Conservation (phyloP, 768 basidiomycete genomes). For the Rhizopogon vinicolor region DNA sequence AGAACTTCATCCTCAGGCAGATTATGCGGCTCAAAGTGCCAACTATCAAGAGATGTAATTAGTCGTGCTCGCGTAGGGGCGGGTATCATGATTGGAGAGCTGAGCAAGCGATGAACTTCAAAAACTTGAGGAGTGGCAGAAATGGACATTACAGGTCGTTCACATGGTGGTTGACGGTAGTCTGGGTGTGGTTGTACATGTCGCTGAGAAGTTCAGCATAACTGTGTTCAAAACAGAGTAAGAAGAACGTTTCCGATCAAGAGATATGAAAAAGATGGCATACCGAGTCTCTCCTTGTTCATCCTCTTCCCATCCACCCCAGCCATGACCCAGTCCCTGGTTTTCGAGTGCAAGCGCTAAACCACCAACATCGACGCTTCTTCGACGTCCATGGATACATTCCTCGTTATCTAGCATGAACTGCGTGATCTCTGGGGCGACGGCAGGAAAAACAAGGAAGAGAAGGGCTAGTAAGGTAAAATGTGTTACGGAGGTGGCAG, state of each 20-base stretch:
- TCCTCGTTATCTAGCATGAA: constrained; percentile 28
- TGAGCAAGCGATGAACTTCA: constrained; percentile 22
- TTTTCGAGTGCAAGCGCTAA: constrained; percentile 73
- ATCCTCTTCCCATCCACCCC: constrained; percentile 56
- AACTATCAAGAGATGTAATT: constrained; percentile 65
- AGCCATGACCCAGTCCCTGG: constrained; percentile 61
- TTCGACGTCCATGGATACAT: constrained; percentile 37
- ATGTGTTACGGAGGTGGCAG: constrained; percentile 1
- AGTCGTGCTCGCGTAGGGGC: constrained; percentile 53
- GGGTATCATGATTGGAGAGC: constrained; percentile 44
- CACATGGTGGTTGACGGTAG: constrained; percentile 56
- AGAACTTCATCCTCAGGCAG: constrained; percentile 80
- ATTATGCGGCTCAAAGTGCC: constrained; percentile 89
- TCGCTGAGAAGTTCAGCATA: constrained; percentile 82
- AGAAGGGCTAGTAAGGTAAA: not conserved
- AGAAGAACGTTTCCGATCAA: constrained; percentile 4
- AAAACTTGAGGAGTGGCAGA: not conserved
- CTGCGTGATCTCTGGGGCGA: not conserved
- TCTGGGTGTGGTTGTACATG: constrained; percentile 78
- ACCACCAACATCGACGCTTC: constrained; percentile 89
- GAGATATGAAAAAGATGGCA: constrained; percentile 19
- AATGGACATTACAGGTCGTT: constrained; percentile 19
- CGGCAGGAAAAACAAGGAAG: not conserved
- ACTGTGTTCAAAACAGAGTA: constrained; percentile 27
- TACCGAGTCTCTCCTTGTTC: constrained; percentile 46